Evolutionary conservation across 345 rosid species (phyloP).

Genomic region (Moringa oleifera): DNA sequence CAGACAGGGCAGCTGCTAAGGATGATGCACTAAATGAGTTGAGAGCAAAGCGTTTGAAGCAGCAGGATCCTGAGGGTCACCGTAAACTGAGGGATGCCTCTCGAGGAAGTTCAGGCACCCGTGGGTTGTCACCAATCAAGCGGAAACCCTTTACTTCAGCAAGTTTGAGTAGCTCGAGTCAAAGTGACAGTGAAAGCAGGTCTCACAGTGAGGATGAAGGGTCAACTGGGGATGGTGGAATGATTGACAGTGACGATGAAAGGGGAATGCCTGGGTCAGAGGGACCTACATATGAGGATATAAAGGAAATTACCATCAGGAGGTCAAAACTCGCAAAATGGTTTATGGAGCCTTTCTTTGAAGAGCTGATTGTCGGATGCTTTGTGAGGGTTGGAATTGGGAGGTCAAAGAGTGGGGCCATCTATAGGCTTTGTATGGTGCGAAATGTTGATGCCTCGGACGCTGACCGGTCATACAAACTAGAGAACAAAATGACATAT

Average conservation of each 20-base stretch:
- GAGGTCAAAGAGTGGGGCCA: conserved; percentile 64
- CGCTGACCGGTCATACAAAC: conserved; percentile 69
- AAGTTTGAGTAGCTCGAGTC: conserved; percentile 78
- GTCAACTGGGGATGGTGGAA: conserved; percentile 75
- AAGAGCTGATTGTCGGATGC: conserved; percentile 91
- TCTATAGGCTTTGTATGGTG: conserved; percentile 87
- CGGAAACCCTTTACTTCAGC: conserved; percentile 51
- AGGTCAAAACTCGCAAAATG: conserved; percentile 92
- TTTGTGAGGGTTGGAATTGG: conserved; percentile 96
- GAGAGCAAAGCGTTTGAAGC: conserved; percentile 88
- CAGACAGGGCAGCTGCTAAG: conserved; percentile 93
- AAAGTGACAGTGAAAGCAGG: conserved; percentile 78
- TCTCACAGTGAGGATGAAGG: conserved; percentile 89
- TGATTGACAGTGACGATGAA: conserved; percentile 94
- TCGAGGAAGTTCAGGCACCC: conserved; percentile 51
- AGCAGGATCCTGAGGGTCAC: conserved; percentile 88
- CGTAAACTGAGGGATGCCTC: conserved; percentile 74
- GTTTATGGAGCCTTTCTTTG: conserved; percentile 99
- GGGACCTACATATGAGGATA: conserved; percentile 67
- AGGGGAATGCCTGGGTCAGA: conserved; percentile 48
- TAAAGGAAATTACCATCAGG: conserved; percentile 77
- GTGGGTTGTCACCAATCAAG: conserved; percentile 66
- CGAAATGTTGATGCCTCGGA: conserved; percentile 89
- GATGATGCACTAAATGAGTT: conserved; percentile 85
- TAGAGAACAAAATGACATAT: conserved; percentile 73